Evolutionary conservation across 2,329 filamentous ascomycete genomes (phyloP).

Genomic region (Zalaria sp.): DNA sequence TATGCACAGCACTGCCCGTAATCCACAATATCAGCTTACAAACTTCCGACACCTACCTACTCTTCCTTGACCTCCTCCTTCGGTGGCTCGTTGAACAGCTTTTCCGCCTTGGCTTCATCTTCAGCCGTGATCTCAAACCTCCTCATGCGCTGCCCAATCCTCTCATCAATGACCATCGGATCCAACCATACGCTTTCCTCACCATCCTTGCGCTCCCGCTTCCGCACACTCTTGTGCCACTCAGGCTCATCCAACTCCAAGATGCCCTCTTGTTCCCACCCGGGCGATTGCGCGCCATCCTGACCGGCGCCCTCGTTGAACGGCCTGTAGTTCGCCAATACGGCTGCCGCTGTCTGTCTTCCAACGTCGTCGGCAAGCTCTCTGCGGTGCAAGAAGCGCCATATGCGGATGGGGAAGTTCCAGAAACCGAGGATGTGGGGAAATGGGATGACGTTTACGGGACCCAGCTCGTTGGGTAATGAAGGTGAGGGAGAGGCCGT

Average conservation of each 20-base stretch:
- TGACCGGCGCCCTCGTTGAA: constrained; percentile 19
- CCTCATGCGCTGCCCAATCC: constrained; percentile 68
- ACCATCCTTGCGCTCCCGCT: constrained; percentile 34
- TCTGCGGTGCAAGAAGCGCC: constrained; percentile 76
- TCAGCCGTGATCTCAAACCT: constrained; percentile 56
- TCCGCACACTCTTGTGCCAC: constrained; percentile 71
- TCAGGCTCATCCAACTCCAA: constrained; percentile 61
- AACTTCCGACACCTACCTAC: no score
- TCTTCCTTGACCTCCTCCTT: background rate
- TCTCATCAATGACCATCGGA: constrained; percentile 59
- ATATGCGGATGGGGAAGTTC: constrained; percentile 74
- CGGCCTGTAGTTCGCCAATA: constrained; percentile 45
- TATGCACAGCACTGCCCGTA: no score
- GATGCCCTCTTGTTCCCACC: constrained; percentile 48
- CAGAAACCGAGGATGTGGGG: constrained; percentile 87
- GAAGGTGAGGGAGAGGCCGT: constrained; percentile 48
- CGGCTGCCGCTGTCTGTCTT: constrained; percentile 72
- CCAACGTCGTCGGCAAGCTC: constrained; percentile 78
- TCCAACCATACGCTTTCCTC: constrained; percentile 57
- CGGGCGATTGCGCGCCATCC: constrained; percentile 16
- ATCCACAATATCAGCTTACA: no score
- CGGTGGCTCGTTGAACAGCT: constrained; percentile 8
- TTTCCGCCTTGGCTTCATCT: constrained; percentile 52
- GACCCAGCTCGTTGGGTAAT: constrained; percentile 58
- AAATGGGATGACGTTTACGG: constrained; percentile 58